Conservation (phyloP, 2,329 filamentous ascomycete species). For the Cladorrhinum sp. region DNA sequence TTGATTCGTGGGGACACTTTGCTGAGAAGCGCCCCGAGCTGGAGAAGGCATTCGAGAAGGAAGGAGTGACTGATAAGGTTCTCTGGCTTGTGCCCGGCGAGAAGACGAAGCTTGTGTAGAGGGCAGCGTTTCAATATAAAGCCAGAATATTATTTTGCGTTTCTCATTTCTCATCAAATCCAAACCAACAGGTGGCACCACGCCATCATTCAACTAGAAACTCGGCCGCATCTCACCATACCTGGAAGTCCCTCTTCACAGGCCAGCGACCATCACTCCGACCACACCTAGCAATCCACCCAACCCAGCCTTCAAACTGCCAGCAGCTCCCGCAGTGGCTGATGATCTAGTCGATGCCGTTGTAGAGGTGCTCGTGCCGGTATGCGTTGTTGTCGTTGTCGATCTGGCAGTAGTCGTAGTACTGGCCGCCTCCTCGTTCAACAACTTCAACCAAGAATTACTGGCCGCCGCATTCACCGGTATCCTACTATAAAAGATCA, state of each 20-base stretch:
- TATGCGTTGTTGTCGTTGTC: background rate
- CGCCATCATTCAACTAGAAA: no score
- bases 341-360: background rate
- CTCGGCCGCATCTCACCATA: no score
- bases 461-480: no score
- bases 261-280: background rate
- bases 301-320: background rate
- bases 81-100: constrained; percentile 24
- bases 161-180: no score
- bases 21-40: constrained; percentile 35
- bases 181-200: no score
- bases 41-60: constrained; percentile 31
- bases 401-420: background rate
- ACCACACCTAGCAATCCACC: background rate
- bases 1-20: constrained; percentile 45
- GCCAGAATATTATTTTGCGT: no score
- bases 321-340: background rate
- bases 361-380: background rate
- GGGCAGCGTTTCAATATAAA: background rate
- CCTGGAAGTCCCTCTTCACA: background rate
- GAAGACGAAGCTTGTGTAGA: constrained; percentile 14
- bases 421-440: background rate
- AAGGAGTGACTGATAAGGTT: constrained; percentile 31
- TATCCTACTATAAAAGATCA: no score
- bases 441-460: background rate